Percentiles rank a stretch among this genome's conserved stretches.
Evolutionary conservation across 2,329 filamentous ascomycete species (phyloP).

Genomic region (Aspergillus fijiensis): DNA sequence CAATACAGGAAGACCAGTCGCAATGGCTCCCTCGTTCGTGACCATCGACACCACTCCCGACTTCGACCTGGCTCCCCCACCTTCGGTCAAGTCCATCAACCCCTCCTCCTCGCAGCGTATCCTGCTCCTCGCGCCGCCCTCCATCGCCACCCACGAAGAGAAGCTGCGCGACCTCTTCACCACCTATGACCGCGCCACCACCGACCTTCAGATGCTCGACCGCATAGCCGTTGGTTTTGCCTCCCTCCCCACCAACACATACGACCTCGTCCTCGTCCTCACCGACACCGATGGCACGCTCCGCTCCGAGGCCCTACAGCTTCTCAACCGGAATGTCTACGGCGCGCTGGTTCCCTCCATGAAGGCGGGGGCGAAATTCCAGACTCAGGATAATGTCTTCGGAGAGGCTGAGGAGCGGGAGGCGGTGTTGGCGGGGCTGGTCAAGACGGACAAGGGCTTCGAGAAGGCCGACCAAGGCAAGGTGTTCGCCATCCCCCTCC

Average conservation of each 20-base stretch:
- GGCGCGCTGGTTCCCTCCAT: conserved; percentile 63
- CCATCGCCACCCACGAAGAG: conserved; percentile 80
- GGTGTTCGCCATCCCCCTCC: conserved; percentile 58
- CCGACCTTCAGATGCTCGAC: conserved; percentile 97
- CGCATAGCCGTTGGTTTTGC: conserved; percentile 81
- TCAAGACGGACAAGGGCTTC: conserved; percentile 65
- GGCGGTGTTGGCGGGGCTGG: conserved; percentile 78
- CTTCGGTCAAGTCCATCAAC: conserved; percentile 23
- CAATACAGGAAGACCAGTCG: not conserved
- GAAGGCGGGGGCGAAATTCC: conserved; percentile 22
- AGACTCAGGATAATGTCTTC: conserved; percentile 23
- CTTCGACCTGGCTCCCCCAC: conserved; percentile 42
- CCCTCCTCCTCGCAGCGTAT: conserved; percentile 52
- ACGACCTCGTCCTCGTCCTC: conserved; percentile 82
- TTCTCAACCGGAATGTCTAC: conserved; percentile 69
- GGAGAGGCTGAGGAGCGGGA: conserved; percentile 47
- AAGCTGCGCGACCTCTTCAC: conserved; percentile 70
- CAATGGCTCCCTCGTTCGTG: conserved; percentile 18
- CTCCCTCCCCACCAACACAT: conserved; percentile 70
- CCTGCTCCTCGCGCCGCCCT: conserved; percentile 85
- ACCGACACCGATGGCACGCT: conserved; percentile 70
- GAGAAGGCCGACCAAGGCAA: conserved; percentile 66
- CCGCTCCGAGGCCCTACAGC: conserved; percentile 59
- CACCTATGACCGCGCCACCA: conserved; percentile 69
- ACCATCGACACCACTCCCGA: conserved; percentile 59